These are phyloP conservation scores for Phialemonium atrogriseum DNA, from an alignment of 2,329 filamentous ascomycete genomes.

Conservation along the genomic window DNA sequence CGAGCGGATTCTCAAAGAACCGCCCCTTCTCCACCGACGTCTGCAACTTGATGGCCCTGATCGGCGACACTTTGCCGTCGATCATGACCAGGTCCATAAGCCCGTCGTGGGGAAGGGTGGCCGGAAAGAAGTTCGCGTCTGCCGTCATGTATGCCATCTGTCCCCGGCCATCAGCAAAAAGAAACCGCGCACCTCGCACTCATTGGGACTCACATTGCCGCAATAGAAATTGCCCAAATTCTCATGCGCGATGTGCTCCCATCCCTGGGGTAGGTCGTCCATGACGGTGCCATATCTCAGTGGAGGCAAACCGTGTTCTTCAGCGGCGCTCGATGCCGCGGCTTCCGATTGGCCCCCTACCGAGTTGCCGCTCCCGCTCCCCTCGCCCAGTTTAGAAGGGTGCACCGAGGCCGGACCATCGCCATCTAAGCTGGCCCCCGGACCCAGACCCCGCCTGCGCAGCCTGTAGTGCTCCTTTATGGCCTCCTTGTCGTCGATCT, in stretches of 20 bases:
- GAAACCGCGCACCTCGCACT: constrained; percentile 12
- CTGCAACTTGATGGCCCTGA: constrained; percentile 61
- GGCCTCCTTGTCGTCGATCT: constrained; percentile 63
- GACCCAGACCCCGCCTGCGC: neutral
- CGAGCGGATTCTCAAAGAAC: constrained; percentile 72
- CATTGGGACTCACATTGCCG: constrained; percentile 77
- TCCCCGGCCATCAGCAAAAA: neutral
- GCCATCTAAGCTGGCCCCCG: neutral
- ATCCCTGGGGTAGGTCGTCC: constrained; percentile 68
- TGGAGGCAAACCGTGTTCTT: constrained; percentile 54
- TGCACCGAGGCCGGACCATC: neutral
- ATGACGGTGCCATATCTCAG: constrained; percentile 73
- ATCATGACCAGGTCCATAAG: constrained; percentile 78
- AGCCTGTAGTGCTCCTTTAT: constrained; percentile 63
- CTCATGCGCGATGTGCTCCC: constrained; percentile 65
- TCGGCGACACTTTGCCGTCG: constrained; percentile 62
- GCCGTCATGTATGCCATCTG: constrained; percentile 87
- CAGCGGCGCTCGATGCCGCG: constrained; percentile 11
- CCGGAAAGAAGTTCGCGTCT: constrained; percentile 80
- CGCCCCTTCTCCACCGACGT: constrained; percentile 61
- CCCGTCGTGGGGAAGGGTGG: constrained; percentile 75
- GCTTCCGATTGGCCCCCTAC: constrained; percentile 3
- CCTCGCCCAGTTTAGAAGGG: no score
- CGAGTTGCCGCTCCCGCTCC: no score
- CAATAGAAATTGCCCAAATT: constrained; percentile 88